Evolutionary conservation across 1,284 basidiomycete genomes (phyloP).

Genomic region (Fomitopsis betulina): DNA sequence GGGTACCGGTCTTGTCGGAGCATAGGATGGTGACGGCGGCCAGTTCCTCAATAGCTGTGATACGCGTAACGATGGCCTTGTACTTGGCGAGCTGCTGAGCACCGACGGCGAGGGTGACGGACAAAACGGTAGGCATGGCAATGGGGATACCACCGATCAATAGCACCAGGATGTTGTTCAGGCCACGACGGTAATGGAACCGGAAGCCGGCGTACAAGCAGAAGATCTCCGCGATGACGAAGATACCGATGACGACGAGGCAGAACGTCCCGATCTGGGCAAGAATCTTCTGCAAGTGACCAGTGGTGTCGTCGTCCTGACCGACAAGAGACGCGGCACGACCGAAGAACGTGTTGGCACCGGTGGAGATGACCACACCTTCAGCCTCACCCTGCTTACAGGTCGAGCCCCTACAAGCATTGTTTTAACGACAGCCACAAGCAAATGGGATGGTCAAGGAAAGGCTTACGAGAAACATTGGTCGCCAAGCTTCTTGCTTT

Average conservation of each 20-base stretch:
- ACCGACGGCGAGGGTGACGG: constrained; percentile 95
- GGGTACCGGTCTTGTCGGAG: constrained; percentile 96
- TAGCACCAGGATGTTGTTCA: constrained; percentile 95
- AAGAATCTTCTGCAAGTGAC: constrained; percentile 97
- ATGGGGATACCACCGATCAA: constrained; percentile 99
- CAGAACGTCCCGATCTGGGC: constrained; percentile 96
- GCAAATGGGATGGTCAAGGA: background rate
- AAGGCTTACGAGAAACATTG: constrained; percentile 89
- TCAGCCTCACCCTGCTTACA: constrained; percentile 98
- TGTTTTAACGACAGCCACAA: constrained; percentile 2
- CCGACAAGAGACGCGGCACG: constrained; percentile 93
- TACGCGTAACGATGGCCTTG: constrained; percentile 97
- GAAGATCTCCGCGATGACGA: constrained; percentile 87
- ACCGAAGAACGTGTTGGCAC: constrained; percentile 94
- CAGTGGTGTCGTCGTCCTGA: constrained; percentile 92
- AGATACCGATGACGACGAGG: constrained; percentile 88
- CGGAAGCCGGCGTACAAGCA: constrained; percentile 85
- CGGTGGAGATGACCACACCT: constrained; percentile 95
- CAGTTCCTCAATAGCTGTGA: constrained; percentile 96
- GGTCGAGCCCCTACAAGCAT: constrained; percentile 70
- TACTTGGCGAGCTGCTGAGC: constrained; percentile 97
- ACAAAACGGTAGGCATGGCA: constrained; percentile 96
- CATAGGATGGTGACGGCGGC: constrained; percentile 96
- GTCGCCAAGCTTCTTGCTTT: constrained; percentile 86
- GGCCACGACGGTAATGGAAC: constrained; percentile 88